A percentile compares a stretch with the other conserved stretches of the same genome.
These are phyloP conservation scores for Candida quercuum DNA, from an alignment of 805 yeast genomes.

Conservation along the genomic window DNA sequence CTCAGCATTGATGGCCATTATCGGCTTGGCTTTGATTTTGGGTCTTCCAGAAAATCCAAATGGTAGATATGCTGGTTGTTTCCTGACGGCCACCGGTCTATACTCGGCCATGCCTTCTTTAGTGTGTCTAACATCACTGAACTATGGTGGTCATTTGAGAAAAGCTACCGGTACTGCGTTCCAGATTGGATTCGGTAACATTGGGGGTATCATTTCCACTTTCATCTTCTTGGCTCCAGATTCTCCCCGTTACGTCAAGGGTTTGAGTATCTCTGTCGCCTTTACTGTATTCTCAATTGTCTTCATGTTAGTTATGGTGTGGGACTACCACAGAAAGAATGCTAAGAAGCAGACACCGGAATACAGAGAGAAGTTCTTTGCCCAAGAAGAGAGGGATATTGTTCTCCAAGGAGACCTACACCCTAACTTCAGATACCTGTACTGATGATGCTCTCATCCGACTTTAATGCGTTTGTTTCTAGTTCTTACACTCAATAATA, in stretches of 20 bases:
- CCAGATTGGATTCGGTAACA: slow-evolving; percentile 34
- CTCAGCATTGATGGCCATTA: slow-evolving; percentile 26
- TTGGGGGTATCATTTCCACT: slow-evolving; percentile 35
- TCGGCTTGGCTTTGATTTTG: slow-evolving; percentile 30
- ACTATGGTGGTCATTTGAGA: slow-evolving; percentile 33
- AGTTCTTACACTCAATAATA: no score
- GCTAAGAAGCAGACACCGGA: slow-evolving; percentile 29
- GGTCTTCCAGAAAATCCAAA: slow-evolving; percentile 33
- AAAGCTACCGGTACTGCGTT: slow-evolving; percentile 35
- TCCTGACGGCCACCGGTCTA: slow-evolving; percentile 32
- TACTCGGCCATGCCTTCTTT: slow-evolving; percentile 32
- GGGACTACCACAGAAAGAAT: slow-evolving; percentile 27
- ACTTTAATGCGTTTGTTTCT: no score
- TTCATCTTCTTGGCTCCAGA: slow-evolving; percentile 32
- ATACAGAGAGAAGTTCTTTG: slow-evolving; percentile 27
- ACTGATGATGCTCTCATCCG: no score
- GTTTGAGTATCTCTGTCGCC: slow-evolving; percentile 39
- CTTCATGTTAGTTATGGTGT: slow-evolving; percentile 27
- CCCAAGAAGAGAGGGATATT: slow-evolving; percentile 27
- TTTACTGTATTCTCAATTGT: slow-evolving; percentile 37
- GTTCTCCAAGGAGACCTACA: slow-evolving; percentile 34
- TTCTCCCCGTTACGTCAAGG: slow-evolving; percentile 34
- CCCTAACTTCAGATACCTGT: slow-evolving; percentile 43
- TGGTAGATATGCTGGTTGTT: slow-evolving; percentile 36
- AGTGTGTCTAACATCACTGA: slow-evolving; percentile 33